Base-by-base conservation (phyloP, 106 monocot genomes). In the Agapanthus africanus region DNA sequence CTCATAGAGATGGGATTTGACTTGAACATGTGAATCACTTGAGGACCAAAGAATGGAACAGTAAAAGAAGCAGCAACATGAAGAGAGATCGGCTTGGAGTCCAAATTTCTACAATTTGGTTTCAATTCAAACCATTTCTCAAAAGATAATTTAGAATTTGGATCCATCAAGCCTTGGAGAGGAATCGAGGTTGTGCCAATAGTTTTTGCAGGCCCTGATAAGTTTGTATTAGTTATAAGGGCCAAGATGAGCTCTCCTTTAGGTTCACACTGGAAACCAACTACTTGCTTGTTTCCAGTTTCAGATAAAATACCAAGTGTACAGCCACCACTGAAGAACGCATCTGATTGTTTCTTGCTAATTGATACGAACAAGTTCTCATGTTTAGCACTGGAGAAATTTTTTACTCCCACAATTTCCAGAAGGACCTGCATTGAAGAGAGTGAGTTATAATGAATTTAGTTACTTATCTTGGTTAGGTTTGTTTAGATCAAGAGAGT, bases 201-300 rank as follows among this genome's bases (percentile, higher is more conserved):
- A 49, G 60, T 70, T 76, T 81, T 84, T 70, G 77, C 68, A 52
- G 50, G 59, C 59, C 40, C 69, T 32, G 69, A 57, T 30, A 49
- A 46, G 9, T 23, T 62, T 39, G 67, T 54, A 64, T 70, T 72
- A 35, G 78, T 70, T 73, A 82, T 71, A 50, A 95, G 79, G 27
- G 67, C 32, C 46, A 95, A 67, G 35, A 78, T 31, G 13, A 95
- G 79, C 33, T 91, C 83, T 21, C 95, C 91, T 54, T 66, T 69
- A 42, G 95, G 82, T 77, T 95, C 95, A 81, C 95, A 95, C 46
- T 80, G 64, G 67, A 91, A 88, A 71, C 81, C 61, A 42, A 85
- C 83, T 40, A 60, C 68, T 10, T 68, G 52, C 74, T 79, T 91
- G 35, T 78, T 26, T 25, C 79, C 81, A 28, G 65, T 64, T 79